A percentile compares a stretch with the other conserved stretches of the same genome.
These are phyloP conservation scores for Diplodia seriata DNA, from an alignment of 2,329 filamentous ascomycete species.

Conservation along the genomic window DNA sequence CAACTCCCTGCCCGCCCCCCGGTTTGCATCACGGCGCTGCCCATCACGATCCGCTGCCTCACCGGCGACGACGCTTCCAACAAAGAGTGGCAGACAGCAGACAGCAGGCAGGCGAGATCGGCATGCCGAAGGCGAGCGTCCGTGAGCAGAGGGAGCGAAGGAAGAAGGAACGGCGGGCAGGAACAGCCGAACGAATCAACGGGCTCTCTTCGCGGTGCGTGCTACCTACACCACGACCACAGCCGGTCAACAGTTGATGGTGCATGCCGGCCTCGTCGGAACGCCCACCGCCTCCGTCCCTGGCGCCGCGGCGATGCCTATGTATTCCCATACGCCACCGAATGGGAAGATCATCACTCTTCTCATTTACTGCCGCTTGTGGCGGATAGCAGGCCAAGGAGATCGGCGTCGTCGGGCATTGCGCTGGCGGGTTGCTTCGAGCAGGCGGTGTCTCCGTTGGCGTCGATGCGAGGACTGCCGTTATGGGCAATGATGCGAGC, in stretches of 20 bases:
- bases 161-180: no score
- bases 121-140: neutral
- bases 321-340: neutral
- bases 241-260: no score
- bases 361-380: conserved; percentile 1
- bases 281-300: no score
- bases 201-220: neutral
- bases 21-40: neutral
- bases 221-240: neutral
- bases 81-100: neutral
- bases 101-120: neutral
- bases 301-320: no score
- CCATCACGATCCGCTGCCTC: neutral
- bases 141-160: neutral
- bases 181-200: neutral
- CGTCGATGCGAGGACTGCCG: conserved; percentile 15
- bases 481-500: conserved; percentile 10
- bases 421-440: neutral
- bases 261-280: no score
- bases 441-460: conserved; percentile 11
- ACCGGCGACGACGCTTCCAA: neutral
- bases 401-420: conserved; percentile 2
- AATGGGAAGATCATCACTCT: neutral
- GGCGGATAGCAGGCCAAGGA: neutral
- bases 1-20: neutral